Percentiles rank a stretch among this genome's conserved stretches.
These are phyloP conservation scores for Phytopythium sindhum DNA, from an alignment of 352 stramenopile genomes.

Conservation along the genomic window DNA sequence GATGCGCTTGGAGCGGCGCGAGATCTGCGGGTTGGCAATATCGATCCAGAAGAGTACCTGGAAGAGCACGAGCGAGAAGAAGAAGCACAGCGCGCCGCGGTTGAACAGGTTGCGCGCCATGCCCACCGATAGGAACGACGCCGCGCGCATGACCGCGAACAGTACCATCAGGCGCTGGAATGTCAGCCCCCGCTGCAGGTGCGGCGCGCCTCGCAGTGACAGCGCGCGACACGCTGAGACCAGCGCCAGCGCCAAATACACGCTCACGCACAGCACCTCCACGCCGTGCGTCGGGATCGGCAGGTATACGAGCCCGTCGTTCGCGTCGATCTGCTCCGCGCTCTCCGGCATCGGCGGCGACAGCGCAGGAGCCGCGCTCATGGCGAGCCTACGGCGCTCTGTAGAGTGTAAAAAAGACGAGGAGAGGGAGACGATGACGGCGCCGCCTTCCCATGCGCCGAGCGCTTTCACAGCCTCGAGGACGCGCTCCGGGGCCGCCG, in stretches of 20 bases:
- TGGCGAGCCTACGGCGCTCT: background rate
- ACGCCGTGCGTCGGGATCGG: conserved; percentile 42
- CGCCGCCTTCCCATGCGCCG: conserved; percentile 2
- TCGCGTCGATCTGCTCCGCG: background rate
- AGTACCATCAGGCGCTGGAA: conserved; percentile 72
- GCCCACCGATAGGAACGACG: conserved; percentile 44
- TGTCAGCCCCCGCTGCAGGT: conserved; percentile 36
- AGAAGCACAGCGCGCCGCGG: conserved; percentile 68
- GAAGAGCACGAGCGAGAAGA: conserved; percentile 86
- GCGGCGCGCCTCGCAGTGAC: conserved; percentile 24
- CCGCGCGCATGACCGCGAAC: conserved; percentile 54
- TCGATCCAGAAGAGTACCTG: conserved; percentile 87
- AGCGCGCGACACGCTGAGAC: conserved; percentile 49
- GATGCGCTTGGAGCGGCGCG: conserved; percentile 63
- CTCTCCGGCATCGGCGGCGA: background rate
- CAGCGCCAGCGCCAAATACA: conserved; percentile 59
- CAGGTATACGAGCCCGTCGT: conserved; percentile 59
- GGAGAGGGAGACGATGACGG: background rate
- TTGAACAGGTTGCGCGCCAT: conserved; percentile 58
- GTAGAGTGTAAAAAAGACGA: too few species aligned
- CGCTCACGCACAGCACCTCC: conserved; percentile 45
- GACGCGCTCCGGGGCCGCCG: background rate
- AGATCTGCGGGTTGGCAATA: conserved; percentile 82
- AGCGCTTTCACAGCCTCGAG: background rate
- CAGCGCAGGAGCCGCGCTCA: background rate